A percentile compares a stretch with the other conserved stretches of the same genome.
Evolutionary conservation across 148 eudicot genomes (phyloP).

Genomic region (Salicornia ramosissima): DNA sequence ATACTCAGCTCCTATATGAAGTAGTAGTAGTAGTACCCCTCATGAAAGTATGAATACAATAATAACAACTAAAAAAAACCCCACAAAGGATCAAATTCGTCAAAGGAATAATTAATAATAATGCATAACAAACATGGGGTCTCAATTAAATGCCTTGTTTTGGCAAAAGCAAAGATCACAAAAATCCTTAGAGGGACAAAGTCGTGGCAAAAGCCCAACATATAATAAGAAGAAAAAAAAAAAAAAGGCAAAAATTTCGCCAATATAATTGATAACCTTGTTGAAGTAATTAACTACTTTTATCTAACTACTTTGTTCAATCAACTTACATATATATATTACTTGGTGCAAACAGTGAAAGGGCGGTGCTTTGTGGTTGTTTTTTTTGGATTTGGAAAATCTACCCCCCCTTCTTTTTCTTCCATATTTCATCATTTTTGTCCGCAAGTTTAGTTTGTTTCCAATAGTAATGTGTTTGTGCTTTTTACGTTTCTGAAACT

Average conservation of each 20-base stretch:
- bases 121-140: slow-evolving; percentile 15
- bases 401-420: not conserved
- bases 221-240: no score
- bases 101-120: slow-evolving; percentile 21
- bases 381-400: slow-evolving; percentile 12
- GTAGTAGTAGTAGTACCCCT: not conserved
- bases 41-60: not conserved
- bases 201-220: slow-evolving; percentile 19
- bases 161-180: slow-evolving; percentile 22
- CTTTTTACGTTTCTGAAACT: slow-evolving; percentile 12
- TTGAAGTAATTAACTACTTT: slow-evolving; percentile 7
- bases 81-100: slow-evolving; percentile 19
- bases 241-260: slow-evolving; percentile 16
- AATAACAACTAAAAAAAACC: not conserved
- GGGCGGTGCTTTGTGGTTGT: slow-evolving; percentile 22
- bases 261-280: slow-evolving; percentile 24
- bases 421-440: not conserved
- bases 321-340: not conserved
- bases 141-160: slow-evolving; percentile 3
- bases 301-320: slow-evolving; percentile 1
- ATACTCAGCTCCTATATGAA: not conserved
- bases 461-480: not conserved
- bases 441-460: slow-evolving; percentile 1
- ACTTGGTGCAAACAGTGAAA: slow-evolving; percentile 22
- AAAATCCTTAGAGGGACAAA: slow-evolving; percentile 15